Evolutionary conservation across 2,329 filamentous ascomycete species (phyloP), one percentile per base, ranked within the genome.

Genomic region (Trichoderma koningii): DNA sequence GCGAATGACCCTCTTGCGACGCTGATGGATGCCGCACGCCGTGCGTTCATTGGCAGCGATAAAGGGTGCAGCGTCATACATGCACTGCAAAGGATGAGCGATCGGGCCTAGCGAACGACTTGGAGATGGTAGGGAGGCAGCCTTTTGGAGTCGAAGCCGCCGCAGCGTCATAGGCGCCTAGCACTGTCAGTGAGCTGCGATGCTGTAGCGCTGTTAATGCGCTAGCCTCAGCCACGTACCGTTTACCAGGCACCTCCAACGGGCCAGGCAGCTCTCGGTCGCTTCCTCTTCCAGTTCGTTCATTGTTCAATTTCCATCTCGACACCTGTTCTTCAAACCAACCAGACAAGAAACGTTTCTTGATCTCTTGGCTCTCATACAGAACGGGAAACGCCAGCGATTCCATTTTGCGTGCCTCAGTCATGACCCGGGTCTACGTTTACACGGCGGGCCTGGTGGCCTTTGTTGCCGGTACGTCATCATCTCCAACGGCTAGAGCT

Each of bases 361-460:
- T 30, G 17, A 7, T 7, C 15, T 45, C 23, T 15, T 28, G 50
- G 10, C 44, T n/a, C 10, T 48, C 19, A 23, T 41, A 30, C 15
- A 23, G 21, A 30, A 23, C 21, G 2, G 5, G n/a, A 55, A 21
- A 7, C 34, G 59, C 3, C 26, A 5, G 26, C 48, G 23, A 45
- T 61, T 30, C 38, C 7, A 38, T 14, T 30, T 19, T 21, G 28
- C 6, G 19, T 41, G 45, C 51, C 34, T 56, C 52, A 63, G 70
- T 64, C 65, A 82, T 82, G 80, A 82, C 80, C 44, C 76, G 80
- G 56, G 74, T 75, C 48, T 75, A 73, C 38, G 77, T 82, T 44
- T 83, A 83, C 68, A 73, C 73, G 65, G 71, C 76, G 55, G 79
- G 76, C 66, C 70, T 82, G 66, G 74, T 78, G 72, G 80, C 76